These are phyloP conservation scores for Globisporangium mamillatum DNA, from an alignment of 352 stramenopile species.

Conservation along the genomic window DNA sequence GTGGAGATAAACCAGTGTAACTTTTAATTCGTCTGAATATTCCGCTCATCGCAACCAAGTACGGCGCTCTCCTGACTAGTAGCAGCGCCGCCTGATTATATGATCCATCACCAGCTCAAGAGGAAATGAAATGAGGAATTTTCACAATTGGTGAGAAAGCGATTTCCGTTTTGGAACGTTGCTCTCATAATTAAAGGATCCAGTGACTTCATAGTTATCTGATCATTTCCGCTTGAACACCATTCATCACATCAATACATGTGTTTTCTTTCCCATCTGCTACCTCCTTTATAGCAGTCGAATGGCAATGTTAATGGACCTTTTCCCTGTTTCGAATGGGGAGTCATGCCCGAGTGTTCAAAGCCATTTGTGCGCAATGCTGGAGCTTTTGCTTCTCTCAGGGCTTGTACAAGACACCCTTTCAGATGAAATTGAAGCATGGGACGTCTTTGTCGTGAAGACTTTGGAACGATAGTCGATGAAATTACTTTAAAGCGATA, in stretches of 20 bases:
- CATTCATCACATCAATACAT: not conserved
- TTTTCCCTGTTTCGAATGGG: too few relatives aligned
- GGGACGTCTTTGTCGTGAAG: too few relatives aligned
- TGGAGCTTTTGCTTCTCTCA: too few relatives aligned
- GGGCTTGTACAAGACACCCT: too few relatives aligned
- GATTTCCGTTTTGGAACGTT: conserved; percentile 65
- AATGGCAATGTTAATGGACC: too few relatives aligned
- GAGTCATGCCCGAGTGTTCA: too few relatives aligned
- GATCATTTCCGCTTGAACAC: conserved; percentile 35
- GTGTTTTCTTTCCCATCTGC: not conserved
- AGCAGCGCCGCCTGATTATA: not conserved
- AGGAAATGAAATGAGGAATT: conserved; percentile 72
- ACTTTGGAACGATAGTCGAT: too few relatives aligned
- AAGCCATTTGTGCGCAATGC: too few relatives aligned
- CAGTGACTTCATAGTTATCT: conserved; percentile 90
- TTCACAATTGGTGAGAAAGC: conserved; percentile 63
- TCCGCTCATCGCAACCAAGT: conserved; percentile 10
- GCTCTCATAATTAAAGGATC: conserved; percentile 80
- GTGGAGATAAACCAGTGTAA: conserved; percentile 89
- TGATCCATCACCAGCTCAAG: not conserved
- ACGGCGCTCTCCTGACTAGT: not conserved
- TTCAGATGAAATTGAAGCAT: too few relatives aligned
- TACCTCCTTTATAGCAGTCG: too few relatives aligned
- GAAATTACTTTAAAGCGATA: too few relatives aligned
- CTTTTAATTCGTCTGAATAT: conserved; percentile 86